Evolutionary conservation across 139 green algal species (phyloP).

Genomic region (Coccomyxa sp.): DNA sequence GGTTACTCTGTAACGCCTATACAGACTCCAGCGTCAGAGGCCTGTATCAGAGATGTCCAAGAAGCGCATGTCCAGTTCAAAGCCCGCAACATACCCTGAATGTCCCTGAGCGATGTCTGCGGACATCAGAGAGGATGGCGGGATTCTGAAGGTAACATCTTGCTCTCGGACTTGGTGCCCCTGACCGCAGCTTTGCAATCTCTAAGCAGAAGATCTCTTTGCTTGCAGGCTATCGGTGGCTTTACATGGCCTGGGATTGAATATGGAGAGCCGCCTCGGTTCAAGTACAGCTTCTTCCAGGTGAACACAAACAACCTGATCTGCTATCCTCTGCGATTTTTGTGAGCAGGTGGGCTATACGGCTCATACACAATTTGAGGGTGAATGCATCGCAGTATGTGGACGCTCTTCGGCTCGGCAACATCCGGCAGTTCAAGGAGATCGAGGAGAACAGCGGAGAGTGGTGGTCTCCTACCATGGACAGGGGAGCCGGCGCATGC

Average conservation of each 20-base stretch:
- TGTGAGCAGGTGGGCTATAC: neutral
- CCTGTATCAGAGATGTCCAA: too few species aligned
- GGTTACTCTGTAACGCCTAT: too few species aligned
- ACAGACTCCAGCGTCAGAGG: too few species aligned
- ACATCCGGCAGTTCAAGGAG: slow-evolving; percentile 20
- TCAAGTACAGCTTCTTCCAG: slow-evolving; percentile 43
- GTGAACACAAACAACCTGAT: slow-evolving; percentile 7
- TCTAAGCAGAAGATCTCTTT: neutral
- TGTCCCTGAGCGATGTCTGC: too few species aligned
- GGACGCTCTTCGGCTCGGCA: slow-evolving; percentile 30
- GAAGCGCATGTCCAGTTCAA: too few species aligned
- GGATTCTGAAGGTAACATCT: neutral
- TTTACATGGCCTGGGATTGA: slow-evolving; percentile 52
- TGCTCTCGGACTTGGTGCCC: too few species aligned
- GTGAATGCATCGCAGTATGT: slow-evolving; percentile 30
- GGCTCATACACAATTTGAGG: neutral
- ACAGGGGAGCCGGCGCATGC: slow-evolving; percentile 29
- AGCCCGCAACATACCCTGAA: too few species aligned
- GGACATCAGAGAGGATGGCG: too few species aligned
- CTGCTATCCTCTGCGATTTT: neutral
- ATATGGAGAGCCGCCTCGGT: slow-evolving; percentile 30
- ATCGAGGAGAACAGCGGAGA: slow-evolving; percentile 20
- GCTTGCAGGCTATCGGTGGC: slow-evolving; percentile 27
- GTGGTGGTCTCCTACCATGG: slow-evolving; percentile 34
- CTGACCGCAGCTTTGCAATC: too few species aligned